phyloP scores from a whole-genome alignment of 345 rosid genomes.

The Bruguiera gymnorhiza region DNA sequence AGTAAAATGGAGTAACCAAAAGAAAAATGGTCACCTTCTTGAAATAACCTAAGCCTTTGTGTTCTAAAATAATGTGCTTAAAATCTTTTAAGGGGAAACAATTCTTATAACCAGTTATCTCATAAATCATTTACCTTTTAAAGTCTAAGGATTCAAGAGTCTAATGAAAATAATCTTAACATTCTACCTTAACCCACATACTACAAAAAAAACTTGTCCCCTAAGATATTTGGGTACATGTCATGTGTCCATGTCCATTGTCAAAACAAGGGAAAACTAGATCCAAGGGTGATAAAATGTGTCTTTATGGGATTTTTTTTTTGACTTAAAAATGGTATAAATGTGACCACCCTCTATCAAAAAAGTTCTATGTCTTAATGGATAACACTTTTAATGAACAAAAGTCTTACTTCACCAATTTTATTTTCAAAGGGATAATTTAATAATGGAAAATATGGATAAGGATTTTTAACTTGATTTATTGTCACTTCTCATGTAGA shows the following conservation, averaged over 20 bases:
- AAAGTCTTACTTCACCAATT: too few relatives aligned
- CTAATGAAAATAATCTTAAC: not conserved
- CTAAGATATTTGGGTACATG: not conserved
- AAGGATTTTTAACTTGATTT: too few relatives aligned
- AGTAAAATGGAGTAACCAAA: not conserved
- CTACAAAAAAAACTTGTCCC: not conserved
- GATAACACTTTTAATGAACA: too few relatives aligned
- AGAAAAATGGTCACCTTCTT: not conserved
- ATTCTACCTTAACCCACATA: not conserved
- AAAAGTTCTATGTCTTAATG: too few relatives aligned
- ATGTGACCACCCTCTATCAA: not conserved
- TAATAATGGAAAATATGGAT: too few relatives aligned
- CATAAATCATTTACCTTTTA: not conserved
- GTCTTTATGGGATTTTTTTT: not conserved
- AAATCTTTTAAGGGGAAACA: not conserved
- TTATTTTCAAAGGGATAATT: too few relatives aligned
- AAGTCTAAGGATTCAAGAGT: not conserved
- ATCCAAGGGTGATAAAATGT: not conserved
- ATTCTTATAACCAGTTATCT: not conserved
- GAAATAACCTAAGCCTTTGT: not conserved
- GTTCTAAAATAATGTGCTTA: not conserved
- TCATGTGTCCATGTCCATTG: slow-evolving; percentile 8
- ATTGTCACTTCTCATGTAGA: too few relatives aligned
- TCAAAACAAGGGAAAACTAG: not conserved
- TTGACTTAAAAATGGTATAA: not conserved